Conservation (phyloP, 495 filamentous ascomycete genomes). For the Neurospora sp. region DNA sequence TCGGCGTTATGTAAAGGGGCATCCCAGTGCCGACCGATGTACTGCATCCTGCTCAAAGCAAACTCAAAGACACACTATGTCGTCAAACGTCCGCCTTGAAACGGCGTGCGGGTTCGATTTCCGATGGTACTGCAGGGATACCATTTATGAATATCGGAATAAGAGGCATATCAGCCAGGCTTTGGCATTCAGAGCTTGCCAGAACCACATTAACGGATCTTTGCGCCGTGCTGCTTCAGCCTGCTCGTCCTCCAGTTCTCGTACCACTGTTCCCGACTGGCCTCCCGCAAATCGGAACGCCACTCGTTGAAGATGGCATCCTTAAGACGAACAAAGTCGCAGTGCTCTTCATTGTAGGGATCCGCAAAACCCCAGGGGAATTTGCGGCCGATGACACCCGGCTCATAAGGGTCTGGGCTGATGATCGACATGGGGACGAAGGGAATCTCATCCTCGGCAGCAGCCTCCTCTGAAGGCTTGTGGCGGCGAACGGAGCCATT, state of each 20-base stretch:
- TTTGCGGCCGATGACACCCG: slow-evolving; percentile 62
- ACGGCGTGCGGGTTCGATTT: not conserved
- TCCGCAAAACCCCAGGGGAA: slow-evolving; percentile 98
- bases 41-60: not conserved
- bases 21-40: not conserved
- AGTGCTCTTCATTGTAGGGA: slow-evolving; percentile 81
- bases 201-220: slow-evolving; percentile 13
- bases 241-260: slow-evolving; percentile 82
- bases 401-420: slow-evolving; percentile 83
- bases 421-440: slow-evolving; percentile 84
- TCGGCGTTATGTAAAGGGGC: not conserved
- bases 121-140: not conserved
- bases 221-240: slow-evolving; percentile 36
- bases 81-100: not conserved
- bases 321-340: slow-evolving; percentile 85
- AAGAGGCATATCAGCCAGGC: not conserved
- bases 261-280: slow-evolving; percentile 88
- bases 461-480: slow-evolving; percentile 24
- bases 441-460: slow-evolving; percentile 34
- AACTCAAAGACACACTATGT: not conserved
- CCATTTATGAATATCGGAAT: not conserved
- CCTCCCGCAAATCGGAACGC: slow-evolving; percentile 82
- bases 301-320: slow-evolving; percentile 90
- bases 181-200: not conserved
- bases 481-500: slow-evolving; percentile 37